These are phyloP conservation scores for Candida hispaniensis DNA, from an alignment of 805 yeast genomes.

Conservation along the genomic window DNA sequence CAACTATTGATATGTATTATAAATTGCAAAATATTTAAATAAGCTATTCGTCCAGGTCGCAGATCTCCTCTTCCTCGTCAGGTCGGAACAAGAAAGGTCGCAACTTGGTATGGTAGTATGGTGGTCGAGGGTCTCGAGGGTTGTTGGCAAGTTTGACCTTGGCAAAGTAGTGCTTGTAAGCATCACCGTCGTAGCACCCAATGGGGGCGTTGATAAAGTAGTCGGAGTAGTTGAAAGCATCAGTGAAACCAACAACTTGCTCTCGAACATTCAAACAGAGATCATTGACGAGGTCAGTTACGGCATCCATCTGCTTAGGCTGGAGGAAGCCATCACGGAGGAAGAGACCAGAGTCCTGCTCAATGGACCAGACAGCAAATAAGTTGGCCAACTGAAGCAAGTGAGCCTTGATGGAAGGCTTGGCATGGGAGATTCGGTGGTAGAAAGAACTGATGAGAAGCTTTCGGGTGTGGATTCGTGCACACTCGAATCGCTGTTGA, in stretches of 20 bases:
- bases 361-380: slow-evolving; percentile 56
- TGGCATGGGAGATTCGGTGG: slow-evolving; percentile 29
- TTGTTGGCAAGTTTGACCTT: slow-evolving; percentile 45
- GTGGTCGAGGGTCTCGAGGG: slow-evolving; percentile 40
- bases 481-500: slow-evolving; percentile 33
- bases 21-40: no score
- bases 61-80: slow-evolving; percentile 20
- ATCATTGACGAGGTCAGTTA: slow-evolving; percentile 36
- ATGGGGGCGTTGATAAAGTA: slow-evolving; percentile 67
- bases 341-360: slow-evolving; percentile 63
- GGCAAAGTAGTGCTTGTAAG: slow-evolving; percentile 64
- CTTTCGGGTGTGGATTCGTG: slow-evolving; percentile 32
- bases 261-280: slow-evolving; percentile 45
- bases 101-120: slow-evolving; percentile 36
- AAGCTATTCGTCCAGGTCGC: no score
- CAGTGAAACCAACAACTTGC: slow-evolving; percentile 64
- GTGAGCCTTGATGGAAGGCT: slow-evolving; percentile 36
- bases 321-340: slow-evolving; percentile 50
- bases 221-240: slow-evolving; percentile 69
- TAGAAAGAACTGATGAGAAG: slow-evolving; percentile 32
- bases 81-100: slow-evolving; percentile 29
- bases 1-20: no score
- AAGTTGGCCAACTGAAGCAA: slow-evolving; percentile 47
- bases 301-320: slow-evolving; percentile 36
- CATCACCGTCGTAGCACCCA: slow-evolving; percentile 72